Conservation (phyloP, 2,329 filamentous ascomycete species). For the Alternaria angustiovoidea region DNA sequence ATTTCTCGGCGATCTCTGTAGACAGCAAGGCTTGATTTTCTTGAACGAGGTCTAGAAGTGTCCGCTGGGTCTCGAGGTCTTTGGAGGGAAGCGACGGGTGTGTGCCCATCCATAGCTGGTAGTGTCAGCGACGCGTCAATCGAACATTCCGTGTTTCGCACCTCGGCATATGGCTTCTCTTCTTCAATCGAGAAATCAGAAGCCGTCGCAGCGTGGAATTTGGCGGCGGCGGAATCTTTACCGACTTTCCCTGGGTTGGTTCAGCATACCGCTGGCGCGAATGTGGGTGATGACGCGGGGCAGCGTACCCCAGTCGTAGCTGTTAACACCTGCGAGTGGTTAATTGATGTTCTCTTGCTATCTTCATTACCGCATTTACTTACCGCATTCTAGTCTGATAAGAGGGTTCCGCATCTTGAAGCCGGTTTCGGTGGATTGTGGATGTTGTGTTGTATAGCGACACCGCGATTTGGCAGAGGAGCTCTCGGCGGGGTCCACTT, state of each 20-base stretch:
- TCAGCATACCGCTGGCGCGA: conserved; percentile 35
- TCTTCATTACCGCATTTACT: conserved; percentile 18
- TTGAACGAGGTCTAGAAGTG: conserved; percentile 84
- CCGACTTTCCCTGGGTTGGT: conserved; percentile 77
- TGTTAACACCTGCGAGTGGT: conserved; percentile 81
- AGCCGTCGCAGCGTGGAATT: conserved; percentile 86
- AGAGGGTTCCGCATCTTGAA: conserved; percentile 69
- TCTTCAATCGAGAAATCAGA: conserved; percentile 79
- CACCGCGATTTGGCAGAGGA: conserved; percentile 15
- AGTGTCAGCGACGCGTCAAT: conserved; percentile 28
- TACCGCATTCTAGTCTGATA: conserved; percentile 81
- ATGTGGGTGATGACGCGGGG: conserved; percentile 32
- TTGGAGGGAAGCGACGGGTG: conserved; percentile 95
- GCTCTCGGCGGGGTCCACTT: conserved; percentile 18
- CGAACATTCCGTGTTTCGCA: conserved; percentile 44
- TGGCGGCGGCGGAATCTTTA: conserved; percentile 83
- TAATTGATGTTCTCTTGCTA: conserved; percentile 16
- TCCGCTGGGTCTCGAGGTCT: conserved; percentile 82
- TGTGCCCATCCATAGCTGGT: conserved; percentile 98
- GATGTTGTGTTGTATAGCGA: conserved; percentile 19
- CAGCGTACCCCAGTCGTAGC: conserved; percentile 88
- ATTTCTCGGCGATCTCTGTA: conserved; percentile 74
- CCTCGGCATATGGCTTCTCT: conserved; percentile 94
- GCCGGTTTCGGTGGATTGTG: neutral
- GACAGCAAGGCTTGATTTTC: conserved; percentile 87